A percentile compares a stretch with the other conserved stretches of the same genome.
phyloP scores from a whole-genome alignment of 2,329 filamentous ascomycete species.

The Epichloe aotearoae region DNA sequence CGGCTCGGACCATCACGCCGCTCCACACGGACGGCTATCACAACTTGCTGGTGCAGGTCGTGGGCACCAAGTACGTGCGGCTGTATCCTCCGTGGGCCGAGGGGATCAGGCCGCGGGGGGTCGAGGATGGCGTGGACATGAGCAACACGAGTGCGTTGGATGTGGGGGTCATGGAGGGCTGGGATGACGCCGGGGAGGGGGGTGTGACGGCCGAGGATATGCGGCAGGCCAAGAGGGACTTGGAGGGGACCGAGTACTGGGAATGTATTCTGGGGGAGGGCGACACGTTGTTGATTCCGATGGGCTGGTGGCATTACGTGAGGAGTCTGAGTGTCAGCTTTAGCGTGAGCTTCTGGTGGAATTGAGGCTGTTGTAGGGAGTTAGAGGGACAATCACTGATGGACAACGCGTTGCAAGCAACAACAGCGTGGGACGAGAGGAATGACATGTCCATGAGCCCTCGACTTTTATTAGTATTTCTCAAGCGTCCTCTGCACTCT shows the following conservation, averaged over 20 bases:
- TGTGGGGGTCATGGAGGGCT: conserved; percentile 54
- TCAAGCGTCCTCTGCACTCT: conserved; percentile 21
- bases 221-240: conserved; percentile 28
- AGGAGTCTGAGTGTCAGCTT: conserved; percentile 74
- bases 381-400: no score
- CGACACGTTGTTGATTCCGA: conserved; percentile 77
- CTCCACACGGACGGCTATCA: conserved; percentile 91
- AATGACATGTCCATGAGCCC: no score
- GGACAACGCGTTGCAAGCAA: no score
- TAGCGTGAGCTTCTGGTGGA: conserved; percentile 97
- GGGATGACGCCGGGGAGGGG: conserved; percentile 31
- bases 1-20: conserved; percentile 75
- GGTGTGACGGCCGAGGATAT: conserved; percentile 16
- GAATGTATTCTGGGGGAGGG: conserved; percentile 73
- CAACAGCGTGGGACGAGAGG: no score
- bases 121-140: conserved; percentile 72
- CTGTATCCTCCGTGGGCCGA: conserved; percentile 58
- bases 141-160: conserved; percentile 77
- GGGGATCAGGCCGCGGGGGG: conserved; percentile 47
- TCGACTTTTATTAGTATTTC: neutral
- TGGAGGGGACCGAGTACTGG: conserved; percentile 49
- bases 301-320: conserved; percentile 98
- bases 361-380: conserved; percentile 21
- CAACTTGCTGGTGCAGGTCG: conserved; percentile 80
- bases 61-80: conserved; percentile 83